A percentile compares a stretch with the other conserved stretches of the same genome.
These are phyloP conservation scores for Shiraia sp. DNA, from an alignment of 2,329 filamentous ascomycete species.

Conservation along the genomic window DNA sequence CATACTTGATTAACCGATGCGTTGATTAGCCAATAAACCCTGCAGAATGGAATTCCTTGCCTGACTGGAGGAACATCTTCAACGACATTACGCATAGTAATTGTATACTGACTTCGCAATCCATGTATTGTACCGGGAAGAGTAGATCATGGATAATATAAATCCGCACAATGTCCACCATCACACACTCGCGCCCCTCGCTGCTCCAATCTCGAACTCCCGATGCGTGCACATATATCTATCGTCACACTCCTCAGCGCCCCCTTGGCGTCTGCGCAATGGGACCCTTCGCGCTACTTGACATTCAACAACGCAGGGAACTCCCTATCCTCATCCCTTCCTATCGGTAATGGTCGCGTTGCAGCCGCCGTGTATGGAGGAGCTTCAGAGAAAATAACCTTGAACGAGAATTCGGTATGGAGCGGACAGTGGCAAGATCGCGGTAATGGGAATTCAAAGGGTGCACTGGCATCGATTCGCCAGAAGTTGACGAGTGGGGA, in stretches of 20 bases:
- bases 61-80: no score
- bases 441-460: slow-evolving; percentile 5
- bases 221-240: slow-evolving; percentile 1
- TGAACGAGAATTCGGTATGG: slow-evolving; percentile 20
- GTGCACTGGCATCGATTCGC: slow-evolving; percentile 4
- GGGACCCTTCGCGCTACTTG: slow-evolving; percentile 3
- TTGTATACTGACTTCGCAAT: no score
- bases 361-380: slow-evolving; percentile 12
- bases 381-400: slow-evolving; percentile 6
- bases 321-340: slow-evolving; percentile 1
- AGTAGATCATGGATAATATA: no score
- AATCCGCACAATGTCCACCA: no score
- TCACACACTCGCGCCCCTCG: no score
- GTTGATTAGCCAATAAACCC: no score
- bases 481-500: slow-evolving; percentile 10
- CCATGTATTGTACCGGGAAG: no score
- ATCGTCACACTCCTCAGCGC: neutral
- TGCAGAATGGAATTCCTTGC: no score
- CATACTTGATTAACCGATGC: no score
- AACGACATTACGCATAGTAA: no score
- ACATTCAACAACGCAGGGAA: slow-evolving; percentile 2
- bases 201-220: no score
- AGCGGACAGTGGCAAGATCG: slow-evolving; percentile 14
- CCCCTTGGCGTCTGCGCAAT: neutral
- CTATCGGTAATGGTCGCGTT: slow-evolving; percentile 16